phyloP scores from a whole-genome alignment of 2,329 filamentous ascomycete genomes.

The Davidsoniella australis region DNA sequence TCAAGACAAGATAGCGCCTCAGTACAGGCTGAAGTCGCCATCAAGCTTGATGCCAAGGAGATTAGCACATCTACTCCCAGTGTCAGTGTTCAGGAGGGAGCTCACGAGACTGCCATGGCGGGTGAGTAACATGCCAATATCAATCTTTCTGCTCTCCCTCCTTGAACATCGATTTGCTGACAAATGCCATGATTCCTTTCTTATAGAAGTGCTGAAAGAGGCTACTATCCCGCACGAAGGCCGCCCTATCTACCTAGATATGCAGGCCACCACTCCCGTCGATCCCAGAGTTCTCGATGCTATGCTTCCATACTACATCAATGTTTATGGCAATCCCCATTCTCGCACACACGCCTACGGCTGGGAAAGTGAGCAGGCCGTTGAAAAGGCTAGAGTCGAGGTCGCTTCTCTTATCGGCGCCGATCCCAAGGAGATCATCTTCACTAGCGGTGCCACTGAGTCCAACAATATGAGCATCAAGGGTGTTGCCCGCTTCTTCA shows the following conservation, averaged over 20 bases:
- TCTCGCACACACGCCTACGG: constrained; percentile 95
- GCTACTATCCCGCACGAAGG: constrained; percentile 88
- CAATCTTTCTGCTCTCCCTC: constrained; percentile 15
- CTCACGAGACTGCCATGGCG: constrained; percentile 12
- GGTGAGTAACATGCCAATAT: constrained; percentile 9
- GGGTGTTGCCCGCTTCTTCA: constrained; percentile 90
- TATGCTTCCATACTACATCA: constrained; percentile 90
- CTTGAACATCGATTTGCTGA: constrained; percentile 12
- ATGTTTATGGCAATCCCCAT: constrained; percentile 91
- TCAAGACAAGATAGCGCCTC: constrained; percentile 65
- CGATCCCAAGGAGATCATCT: constrained; percentile 95
- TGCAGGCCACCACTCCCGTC: constrained; percentile 91
- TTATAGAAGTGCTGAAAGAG: constrained; percentile 63
- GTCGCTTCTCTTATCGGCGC: constrained; percentile 80
- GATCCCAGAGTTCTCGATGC: constrained; percentile 89
- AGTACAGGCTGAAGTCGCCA: constrained; percentile 65
- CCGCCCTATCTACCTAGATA: constrained; percentile 91
- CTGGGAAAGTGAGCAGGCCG: constrained; percentile 92
- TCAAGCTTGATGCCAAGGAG: constrained; percentile 71
- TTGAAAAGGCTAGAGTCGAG: constrained; percentile 71
- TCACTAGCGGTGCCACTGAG: constrained; percentile 94
- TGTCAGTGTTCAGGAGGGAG: constrained; percentile 9
- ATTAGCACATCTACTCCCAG: background rate
- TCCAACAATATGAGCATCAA: constrained; percentile 99
- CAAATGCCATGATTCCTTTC: background rate